phyloP scores from a whole-genome alignment of 768 basidiomycete species.

The Termitomyces eurrhizus region DNA sequence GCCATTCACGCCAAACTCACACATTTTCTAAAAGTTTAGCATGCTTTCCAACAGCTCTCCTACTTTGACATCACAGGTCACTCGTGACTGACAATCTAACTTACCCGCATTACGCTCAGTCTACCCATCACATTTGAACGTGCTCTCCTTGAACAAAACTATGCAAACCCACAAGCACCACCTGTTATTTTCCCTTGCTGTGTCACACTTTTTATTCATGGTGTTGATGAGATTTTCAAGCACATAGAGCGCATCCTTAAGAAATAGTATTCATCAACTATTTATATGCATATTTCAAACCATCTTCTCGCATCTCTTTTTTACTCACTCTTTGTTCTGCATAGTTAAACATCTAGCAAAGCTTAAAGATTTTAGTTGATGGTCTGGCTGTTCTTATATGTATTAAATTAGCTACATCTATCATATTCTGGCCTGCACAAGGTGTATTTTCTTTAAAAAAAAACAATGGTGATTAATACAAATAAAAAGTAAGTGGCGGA shows the following conservation, averaged over 20 bases:
- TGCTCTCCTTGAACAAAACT: slow-evolving; percentile 51
- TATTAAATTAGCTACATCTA: slow-evolving; percentile 2
- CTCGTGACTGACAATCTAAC: slow-evolving; percentile 69
- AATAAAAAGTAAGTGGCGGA: neutral
- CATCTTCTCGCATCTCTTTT: neutral
- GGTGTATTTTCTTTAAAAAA: slow-evolving; percentile 4
- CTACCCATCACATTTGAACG: slow-evolving; percentile 72
- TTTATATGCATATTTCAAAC: neutral
- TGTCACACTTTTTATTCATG: slow-evolving; percentile 56
- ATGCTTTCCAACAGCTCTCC: slow-evolving; percentile 67
- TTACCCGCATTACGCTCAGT: slow-evolving; percentile 72
- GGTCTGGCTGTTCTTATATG: neutral
- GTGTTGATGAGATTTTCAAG: slow-evolving; percentile 59
- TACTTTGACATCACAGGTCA: slow-evolving; percentile 78
- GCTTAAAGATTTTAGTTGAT: no score
- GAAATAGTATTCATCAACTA: slow-evolving; percentile 11
- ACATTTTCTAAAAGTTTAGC: slow-evolving; percentile 78
- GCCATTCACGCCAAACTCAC: slow-evolving; percentile 68
- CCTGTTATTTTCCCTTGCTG: slow-evolving; percentile 48
- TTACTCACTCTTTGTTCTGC: no score
- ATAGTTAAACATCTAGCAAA: no score
- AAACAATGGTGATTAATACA: slow-evolving; percentile 1
- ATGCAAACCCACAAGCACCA: slow-evolving; percentile 10
- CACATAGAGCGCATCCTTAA: slow-evolving; percentile 59
- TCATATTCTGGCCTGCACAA: neutral